phyloP scores from a whole-genome alignment of 495 filamentous ascomycete species.

The Penicillium pancosmium region DNA sequence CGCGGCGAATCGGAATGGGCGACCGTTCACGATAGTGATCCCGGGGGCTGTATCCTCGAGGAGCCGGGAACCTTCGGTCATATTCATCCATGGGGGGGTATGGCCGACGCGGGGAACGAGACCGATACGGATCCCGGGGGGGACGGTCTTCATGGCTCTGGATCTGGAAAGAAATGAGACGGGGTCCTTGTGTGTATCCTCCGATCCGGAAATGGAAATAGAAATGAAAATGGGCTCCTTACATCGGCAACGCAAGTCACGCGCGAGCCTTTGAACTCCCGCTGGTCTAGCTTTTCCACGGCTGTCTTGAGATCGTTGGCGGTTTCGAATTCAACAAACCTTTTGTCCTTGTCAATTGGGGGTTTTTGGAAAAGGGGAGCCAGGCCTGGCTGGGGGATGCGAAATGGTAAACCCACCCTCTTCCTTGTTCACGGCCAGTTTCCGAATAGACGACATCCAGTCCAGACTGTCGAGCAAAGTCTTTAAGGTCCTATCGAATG shows the following conservation, averaged over 20 bases:
- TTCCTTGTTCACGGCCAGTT: slow-evolving; percentile 88
- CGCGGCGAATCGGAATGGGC: slow-evolving; percentile 70
- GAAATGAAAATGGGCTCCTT: slow-evolving; percentile 38
- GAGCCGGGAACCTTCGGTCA: slow-evolving; percentile 72
- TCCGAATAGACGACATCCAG: slow-evolving; percentile 98
- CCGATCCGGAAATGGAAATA: slow-evolving; percentile 13
- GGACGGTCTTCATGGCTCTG: slow-evolving; percentile 66
- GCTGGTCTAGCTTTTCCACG: slow-evolving; percentile 87
- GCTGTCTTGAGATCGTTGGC: slow-evolving; percentile 85
- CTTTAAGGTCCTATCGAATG: slow-evolving; percentile 89
- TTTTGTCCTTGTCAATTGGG: slow-evolving; percentile 46
- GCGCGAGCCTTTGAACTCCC: slow-evolving; percentile 84
- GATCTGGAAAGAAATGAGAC: slow-evolving; percentile 50
- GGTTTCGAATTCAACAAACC: slow-evolving; percentile 98
- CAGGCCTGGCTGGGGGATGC: slow-evolving; percentile 8
- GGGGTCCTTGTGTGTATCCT: slow-evolving; percentile 24
- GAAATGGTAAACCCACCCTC: slow-evolving; percentile 69
- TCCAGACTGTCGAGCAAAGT: slow-evolving; percentile 95
- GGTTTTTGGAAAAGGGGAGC: slow-evolving; percentile 10
- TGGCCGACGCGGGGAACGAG: slow-evolving; percentile 72
- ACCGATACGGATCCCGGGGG: slow-evolving; percentile 70
- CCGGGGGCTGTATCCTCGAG: slow-evolving; percentile 80
- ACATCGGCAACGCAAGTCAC: slow-evolving; percentile 88
- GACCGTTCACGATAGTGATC: slow-evolving; percentile 87
- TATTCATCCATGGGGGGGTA: slow-evolving; percentile 73